Evolutionary conservation across 257 asterid genomes (phyloP), one percentile per base, ranked within the genome.

Genomic region (Nicotiana tabacum): DNA sequence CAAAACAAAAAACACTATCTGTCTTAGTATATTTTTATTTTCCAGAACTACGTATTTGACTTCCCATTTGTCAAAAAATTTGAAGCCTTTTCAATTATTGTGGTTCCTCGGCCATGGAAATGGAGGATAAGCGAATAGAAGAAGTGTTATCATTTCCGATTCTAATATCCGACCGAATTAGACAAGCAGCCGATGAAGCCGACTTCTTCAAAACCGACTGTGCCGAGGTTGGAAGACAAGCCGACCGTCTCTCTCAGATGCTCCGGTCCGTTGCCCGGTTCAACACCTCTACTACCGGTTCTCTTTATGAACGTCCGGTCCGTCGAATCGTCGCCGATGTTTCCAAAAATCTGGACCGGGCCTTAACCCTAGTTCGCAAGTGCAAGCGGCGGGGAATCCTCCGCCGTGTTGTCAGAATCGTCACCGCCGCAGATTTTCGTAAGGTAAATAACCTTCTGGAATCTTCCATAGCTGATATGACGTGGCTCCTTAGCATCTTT

Each of bases 241-340:
- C 89, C 55, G 95, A 89, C 48, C 89, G 88, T 55, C 90, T 94
- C 61, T 84, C 88, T 85, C 88, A 84, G 43, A 90, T 85, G 95
- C 96, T 94, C 84, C 94, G 95, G 83, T 77, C 92, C 82, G 89
- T 89, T 82, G 97, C 80, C 39, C 94, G 94, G 56, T 81, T 89
- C 81, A 89, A 89, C 11, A 83, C 93, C 37, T 86, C 92, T 2
- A 43, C 91, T 43, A 35, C 90, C 55, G 84, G 86, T 39, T 33
- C 88, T 43, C 87, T 92, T 87, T 94, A 94, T 88, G 97, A 94
- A 81, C 91, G 97, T 70, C 95, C 98, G 64, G 89, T 92, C 37
- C 89, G 95, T 69, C 88, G 95, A 17, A 90, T 94, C 77, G 90
- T 87, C 4, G 81, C 87, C 21, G 97, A 94, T 55, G 92, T 87